Base-by-base conservation (phyloP, 805 yeast genomes). In the Myxozyma melibiosi region DNA sequence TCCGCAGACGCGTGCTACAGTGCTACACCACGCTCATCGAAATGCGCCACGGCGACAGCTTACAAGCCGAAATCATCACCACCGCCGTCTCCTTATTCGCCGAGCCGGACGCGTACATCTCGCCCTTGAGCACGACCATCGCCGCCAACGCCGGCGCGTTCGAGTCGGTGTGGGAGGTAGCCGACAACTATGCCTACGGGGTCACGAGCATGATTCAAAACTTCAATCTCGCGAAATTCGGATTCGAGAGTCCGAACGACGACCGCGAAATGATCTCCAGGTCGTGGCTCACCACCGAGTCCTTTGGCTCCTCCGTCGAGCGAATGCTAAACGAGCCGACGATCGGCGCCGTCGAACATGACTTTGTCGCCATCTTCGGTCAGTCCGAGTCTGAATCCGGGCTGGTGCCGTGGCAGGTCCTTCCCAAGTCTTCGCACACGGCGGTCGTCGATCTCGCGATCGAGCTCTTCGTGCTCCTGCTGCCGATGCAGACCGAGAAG, bases 371-470 rank as follows among this genome's bases (percentile, higher is more conserved):
- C 25, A 40, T 64, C 1, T 54, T 68, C 2, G 54, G 37, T 9
- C 58, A 49, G 25, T 40, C 33, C 16, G 56, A 48, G 33, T 33
- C 47, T 5, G 16, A 39, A 11, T 47, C 58, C 3, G 58, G 58
- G 5, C n/a, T 39, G 3, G 55, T 48, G n/a, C 51, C 54, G n/a
- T 53, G 63, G 63, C 62, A 59, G 37, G 30, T 51, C 4, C 43
- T 37, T 6, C 64, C 64, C 11, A 61, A 53, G 0, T 71, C 76
- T 30, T 59, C 68, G 7, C 66, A 77, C 1, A 80, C 83, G 0
- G 74, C 82, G 49, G 72, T 88, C 2, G 79, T 90, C n/a, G 96
- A 92, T 71, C 68, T 80, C 1, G 85, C 97, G 0, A 83, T 92
- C 66, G 90, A 86, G 58, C 76, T 91, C 1, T 88, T 90, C 67